Evolutionary conservation across 352 stramenopile species (phyloP).

Genomic region (Proteromonas lacertae): DNA sequence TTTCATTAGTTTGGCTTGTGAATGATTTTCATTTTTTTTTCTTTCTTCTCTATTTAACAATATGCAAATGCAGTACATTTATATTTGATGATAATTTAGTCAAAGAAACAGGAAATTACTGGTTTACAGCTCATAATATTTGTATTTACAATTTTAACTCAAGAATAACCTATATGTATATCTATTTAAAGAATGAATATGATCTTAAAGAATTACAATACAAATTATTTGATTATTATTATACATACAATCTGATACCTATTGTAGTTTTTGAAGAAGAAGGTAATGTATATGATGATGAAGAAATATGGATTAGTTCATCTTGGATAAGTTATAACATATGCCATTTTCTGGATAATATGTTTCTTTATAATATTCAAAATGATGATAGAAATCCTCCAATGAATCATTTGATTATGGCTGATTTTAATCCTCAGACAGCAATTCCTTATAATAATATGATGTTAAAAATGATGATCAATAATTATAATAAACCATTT

Average conservation of each 20-base stretch:
- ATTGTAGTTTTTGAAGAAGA: constrained; percentile 71
- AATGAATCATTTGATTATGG: too few relatives aligned
- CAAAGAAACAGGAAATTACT: constrained; percentile 13
- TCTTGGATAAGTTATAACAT: constrained; percentile 49
- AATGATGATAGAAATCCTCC: constrained; percentile 9
- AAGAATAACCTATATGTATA: constrained; percentile 63
- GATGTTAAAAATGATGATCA: constrained; percentile 61
- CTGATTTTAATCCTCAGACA: constrained; percentile 69
- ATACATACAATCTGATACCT: constrained; percentile 54
- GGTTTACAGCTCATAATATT: constrained; percentile 68
- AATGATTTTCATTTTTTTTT: constrained; percentile 57
- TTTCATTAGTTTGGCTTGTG: constrained; percentile 75
- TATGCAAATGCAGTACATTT: too few relatives aligned
- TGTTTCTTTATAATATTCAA: constrained; percentile 9
- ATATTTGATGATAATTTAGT: too few relatives aligned
- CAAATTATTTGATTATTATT: constrained; percentile 17
- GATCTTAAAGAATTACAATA: constrained; percentile 41
- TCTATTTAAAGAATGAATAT: constrained; percentile 47
- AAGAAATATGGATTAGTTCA: constrained; percentile 66
- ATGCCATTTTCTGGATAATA: constrained; percentile 34
- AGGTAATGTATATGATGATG: constrained; percentile 54
- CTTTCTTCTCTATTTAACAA: constrained; percentile 34
- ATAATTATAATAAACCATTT: constrained; percentile 51
- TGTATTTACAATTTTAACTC: constrained; percentile 59
- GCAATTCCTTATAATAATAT: too few relatives aligned